These are phyloP conservation scores for Ophiostoma novo-ulmi DNA, from an alignment of 2,329 filamentous ascomycete species.

Conservation along the genomic window DNA sequence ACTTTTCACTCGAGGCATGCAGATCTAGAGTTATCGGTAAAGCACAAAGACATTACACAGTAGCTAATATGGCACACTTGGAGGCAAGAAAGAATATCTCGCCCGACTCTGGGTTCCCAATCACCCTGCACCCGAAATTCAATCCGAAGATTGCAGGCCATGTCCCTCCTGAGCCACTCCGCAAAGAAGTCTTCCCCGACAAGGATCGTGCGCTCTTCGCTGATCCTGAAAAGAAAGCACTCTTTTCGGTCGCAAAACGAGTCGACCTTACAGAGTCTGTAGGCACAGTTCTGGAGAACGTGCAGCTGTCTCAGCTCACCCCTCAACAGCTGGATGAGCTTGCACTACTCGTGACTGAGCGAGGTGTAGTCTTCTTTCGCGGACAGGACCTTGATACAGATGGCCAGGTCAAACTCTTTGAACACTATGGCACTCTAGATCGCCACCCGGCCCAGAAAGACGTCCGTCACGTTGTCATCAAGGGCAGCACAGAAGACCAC, in stretches of 20 bases:
- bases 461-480: conserved; percentile 41
- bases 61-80: background rate
- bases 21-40: too few species aligned
- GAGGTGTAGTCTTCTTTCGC: conserved; percentile 46
- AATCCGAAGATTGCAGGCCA: background rate
- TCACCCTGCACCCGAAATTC: background rate
- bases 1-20: too few species aligned
- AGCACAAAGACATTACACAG: background rate
- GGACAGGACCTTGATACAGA: conserved; percentile 44
- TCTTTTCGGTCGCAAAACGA: background rate
- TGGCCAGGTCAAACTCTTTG: conserved; percentile 41
- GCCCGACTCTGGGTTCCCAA: background rate
- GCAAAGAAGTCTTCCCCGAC: background rate
- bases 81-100: background rate
- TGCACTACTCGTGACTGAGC: conserved; percentile 43
- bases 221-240: background rate
- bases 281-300: background rate
- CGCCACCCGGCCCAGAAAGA: conserved; percentile 44
- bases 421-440: conserved; percentile 46
- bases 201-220: background rate
- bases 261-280: conserved; percentile 1
- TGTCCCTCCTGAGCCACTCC: background rate
- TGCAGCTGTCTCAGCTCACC: background rate
- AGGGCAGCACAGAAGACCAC: conserved; percentile 43
- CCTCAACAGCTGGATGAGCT: conserved; percentile 47